Conservation (phyloP, 192 early-diverging fungal species). For the Dimargaris xerosporica region DNA sequence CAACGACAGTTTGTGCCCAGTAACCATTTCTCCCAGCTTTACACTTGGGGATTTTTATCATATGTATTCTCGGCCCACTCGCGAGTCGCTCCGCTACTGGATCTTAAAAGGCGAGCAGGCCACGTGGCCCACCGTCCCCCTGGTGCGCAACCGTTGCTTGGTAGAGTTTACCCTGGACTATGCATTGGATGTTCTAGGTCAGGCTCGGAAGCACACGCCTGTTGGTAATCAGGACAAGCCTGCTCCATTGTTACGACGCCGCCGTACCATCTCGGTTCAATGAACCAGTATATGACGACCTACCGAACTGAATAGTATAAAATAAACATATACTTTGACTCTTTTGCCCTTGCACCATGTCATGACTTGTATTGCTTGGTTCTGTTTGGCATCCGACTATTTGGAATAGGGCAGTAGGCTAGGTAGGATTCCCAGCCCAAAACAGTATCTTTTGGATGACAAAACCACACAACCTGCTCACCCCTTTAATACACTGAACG, state of each 20-base stretch:
- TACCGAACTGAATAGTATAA: no score
- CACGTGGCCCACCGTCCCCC: constrained; percentile 56
- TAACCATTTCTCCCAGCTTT: constrained; percentile 49
- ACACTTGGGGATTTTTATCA: constrained; percentile 37
- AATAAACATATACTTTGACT: background rate
- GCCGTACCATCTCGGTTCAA: constrained; percentile 1
- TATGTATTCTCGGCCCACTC: constrained; percentile 53
- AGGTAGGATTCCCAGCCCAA: background rate
- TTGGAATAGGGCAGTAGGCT: background rate
- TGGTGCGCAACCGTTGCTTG: constrained; percentile 49
- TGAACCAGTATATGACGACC: background rate
- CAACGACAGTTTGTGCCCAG: constrained; percentile 48
- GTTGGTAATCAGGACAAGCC: background rate
- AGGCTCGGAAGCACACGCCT: background rate
- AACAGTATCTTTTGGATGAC: background rate
- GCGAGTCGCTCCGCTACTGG: constrained; percentile 47
- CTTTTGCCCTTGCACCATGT: background rate
- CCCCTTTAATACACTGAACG: background rate
- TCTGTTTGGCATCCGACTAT: background rate
- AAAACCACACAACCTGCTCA: background rate
- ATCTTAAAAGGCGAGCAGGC: constrained; percentile 63
- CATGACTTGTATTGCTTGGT: background rate
- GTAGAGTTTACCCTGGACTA: constrained; percentile 53
- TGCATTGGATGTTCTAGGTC: background rate
- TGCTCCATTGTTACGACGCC: background rate